Evolutionary conservation across 1,284 basidiomycete species (phyloP).

Genomic region (Athelia psychrophila): DNA sequence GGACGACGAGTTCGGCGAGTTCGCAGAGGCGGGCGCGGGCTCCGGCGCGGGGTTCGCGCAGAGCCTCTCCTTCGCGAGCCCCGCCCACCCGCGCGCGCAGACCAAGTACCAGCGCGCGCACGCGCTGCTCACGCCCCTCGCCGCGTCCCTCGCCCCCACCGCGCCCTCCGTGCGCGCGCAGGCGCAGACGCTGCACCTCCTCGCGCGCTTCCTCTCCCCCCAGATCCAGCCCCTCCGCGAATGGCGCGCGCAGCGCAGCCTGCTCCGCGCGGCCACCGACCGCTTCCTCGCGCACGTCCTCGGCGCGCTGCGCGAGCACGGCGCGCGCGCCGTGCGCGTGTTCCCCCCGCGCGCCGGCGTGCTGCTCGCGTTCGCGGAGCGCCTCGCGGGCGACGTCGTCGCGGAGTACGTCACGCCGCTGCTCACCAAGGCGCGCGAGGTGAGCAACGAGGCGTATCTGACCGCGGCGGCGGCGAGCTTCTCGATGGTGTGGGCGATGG

Average conservation of each 20-base stretch:
- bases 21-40: slow-evolving; percentile 54
- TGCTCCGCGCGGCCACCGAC: slow-evolving; percentile 79
- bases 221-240: slow-evolving; percentile 62
- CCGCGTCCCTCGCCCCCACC: slow-evolving; percentile 51
- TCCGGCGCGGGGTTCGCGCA: slow-evolving; percentile 21
- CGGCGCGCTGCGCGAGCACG: slow-evolving; percentile 67
- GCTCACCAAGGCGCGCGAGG: slow-evolving; percentile 73
- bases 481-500: slow-evolving; percentile 83
- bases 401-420: slow-evolving; percentile 85
- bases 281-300: slow-evolving; percentile 80
- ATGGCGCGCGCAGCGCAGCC: slow-evolving; percentile 59
- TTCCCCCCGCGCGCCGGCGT: slow-evolving; percentile 82
- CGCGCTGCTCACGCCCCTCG: slow-evolving; percentile 55
- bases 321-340: slow-evolving; percentile 76
- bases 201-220: slow-evolving; percentile 72
- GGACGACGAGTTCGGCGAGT: slow-evolving; percentile 93
- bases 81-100: slow-evolving; percentile 30
- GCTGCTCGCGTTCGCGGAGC: slow-evolving; percentile 72
- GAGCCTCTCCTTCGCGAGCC: slow-evolving; percentile 17
- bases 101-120: slow-evolving; percentile 67
- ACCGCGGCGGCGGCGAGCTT: slow-evolving; percentile 89
- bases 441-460: slow-evolving; percentile 76
- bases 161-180: slow-evolving; percentile 46
- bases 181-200: slow-evolving; percentile 63
- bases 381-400: slow-evolving; percentile 78